phyloP scores from a whole-genome alignment of 2,329 filamentous ascomycete species.

The Fonsecaea monophora region DNA sequence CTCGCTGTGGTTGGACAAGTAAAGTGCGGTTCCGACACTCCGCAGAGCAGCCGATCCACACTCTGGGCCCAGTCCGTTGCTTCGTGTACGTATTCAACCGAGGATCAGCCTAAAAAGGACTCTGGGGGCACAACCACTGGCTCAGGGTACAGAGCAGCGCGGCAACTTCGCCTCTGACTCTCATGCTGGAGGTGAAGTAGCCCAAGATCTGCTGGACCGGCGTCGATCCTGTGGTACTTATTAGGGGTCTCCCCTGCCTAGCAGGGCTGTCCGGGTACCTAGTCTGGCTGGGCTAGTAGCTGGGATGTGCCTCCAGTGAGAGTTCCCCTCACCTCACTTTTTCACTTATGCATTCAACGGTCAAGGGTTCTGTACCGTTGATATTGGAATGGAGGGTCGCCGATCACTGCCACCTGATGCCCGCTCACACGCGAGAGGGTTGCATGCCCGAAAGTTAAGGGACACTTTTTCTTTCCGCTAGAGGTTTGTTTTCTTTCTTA shows the following conservation, averaged over 20 bases:
- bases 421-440: not conserved
- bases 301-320: not conserved
- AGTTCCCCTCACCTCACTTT: not conserved
- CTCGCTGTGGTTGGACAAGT: constrained; percentile 6
- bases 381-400: not conserved
- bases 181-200: not conserved
- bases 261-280: not conserved
- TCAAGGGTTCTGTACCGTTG: not conserved
- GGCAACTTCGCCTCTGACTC: not conserved
- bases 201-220: not conserved
- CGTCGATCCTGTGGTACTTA: constrained; percentile 1
- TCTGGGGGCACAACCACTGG: not conserved
- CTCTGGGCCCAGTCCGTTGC: not conserved
- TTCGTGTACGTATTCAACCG: not conserved
- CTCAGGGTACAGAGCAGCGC: not conserved
- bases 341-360: not conserved
- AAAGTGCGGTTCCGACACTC: constrained; percentile 15
- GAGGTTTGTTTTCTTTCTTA: not conserved
- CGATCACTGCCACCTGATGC: not conserved
- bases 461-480: not conserved
- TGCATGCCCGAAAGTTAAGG: not conserved
- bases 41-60: constrained; percentile 1
- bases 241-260: not conserved
- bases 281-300: not conserved
- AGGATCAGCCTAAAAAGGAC: constrained; percentile 4